These are phyloP conservation scores for Chytridiales sp. DNA, from an alignment of 371 early-diverging fungal species.

Conservation along the genomic window DNA sequence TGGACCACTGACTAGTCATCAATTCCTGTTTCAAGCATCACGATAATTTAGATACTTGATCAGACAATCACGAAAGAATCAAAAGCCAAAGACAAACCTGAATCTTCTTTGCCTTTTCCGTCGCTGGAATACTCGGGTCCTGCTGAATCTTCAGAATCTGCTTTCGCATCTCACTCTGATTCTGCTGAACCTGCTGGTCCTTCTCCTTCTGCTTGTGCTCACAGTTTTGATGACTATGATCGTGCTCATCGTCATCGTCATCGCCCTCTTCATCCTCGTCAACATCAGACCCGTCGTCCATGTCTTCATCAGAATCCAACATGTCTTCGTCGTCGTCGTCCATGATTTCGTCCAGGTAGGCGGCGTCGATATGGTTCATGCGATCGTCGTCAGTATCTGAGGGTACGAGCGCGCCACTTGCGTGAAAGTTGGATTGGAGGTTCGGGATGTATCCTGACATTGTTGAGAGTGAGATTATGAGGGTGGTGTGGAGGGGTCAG, in stretches of 20 bases:
- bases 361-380: too few species aligned
- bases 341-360: too few species aligned
- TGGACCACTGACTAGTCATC: slow-evolving; percentile 51
- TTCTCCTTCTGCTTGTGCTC: slow-evolving; percentile 19
- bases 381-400: too few species aligned
- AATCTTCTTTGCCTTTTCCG: slow-evolving; percentile 69
- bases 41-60: not conserved
- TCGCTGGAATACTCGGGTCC: slow-evolving; percentile 48
- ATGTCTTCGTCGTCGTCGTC: not conserved
- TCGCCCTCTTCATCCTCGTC: slow-evolving; percentile 5
- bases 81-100: slow-evolving; percentile 51
- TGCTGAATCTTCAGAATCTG: slow-evolving; percentile 65
- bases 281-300: not conserved
- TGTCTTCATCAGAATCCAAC: not conserved
- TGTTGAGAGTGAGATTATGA: too few species aligned
- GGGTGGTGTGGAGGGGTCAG: too few species aligned
- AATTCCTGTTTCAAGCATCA: slow-evolving; percentile 44
- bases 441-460: too few species aligned
- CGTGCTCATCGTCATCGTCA: too few species aligned
- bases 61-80: not conserved
- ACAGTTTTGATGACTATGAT: too few species aligned
- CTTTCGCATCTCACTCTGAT: slow-evolving; percentile 39
- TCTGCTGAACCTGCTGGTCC: slow-evolving; percentile 18
- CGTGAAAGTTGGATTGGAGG: too few species aligned
- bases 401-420: too few species aligned